Conservation (phyloP, 83 land plant species). For the Picea mariana region DNA sequence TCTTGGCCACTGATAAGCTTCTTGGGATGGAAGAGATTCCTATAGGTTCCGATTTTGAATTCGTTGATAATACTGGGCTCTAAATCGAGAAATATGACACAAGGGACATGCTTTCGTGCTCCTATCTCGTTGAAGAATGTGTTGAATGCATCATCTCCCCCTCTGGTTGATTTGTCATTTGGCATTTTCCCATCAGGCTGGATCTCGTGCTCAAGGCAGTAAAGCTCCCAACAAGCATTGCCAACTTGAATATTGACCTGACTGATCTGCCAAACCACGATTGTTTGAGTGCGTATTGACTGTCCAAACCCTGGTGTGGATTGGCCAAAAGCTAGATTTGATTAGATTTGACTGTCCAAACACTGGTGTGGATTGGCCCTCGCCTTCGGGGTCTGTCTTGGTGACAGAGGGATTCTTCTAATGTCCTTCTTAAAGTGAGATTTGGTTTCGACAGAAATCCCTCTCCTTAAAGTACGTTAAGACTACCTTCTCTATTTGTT, state of each 20-base stretch:
- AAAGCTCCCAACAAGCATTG: constrained; percentile 65
- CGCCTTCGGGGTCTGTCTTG: too few species aligned
- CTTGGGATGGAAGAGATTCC: constrained; percentile 58
- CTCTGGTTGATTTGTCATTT: constrained; percentile 41
- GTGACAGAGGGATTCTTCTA: too few species aligned
- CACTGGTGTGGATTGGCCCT: too few species aligned
- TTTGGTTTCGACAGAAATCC: too few species aligned
- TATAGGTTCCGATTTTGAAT: constrained; percentile 54
- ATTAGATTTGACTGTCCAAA: too few species aligned
- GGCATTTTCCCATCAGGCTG: constrained; percentile 80
- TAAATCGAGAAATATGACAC: constrained; percentile 57
- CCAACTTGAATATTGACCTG: constrained; percentile 68
- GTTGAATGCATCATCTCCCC: constrained; percentile 13
- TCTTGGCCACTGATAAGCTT: constrained; percentile 63
- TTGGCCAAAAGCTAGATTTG: too few species aligned
- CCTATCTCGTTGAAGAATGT: constrained; percentile 4
- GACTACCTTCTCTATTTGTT: too few species aligned
- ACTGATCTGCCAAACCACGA: constrained; percentile 32
- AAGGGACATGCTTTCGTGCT: constrained; percentile 59
- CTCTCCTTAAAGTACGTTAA: too few species aligned
- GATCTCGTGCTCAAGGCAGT: neutral
- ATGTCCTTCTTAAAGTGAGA: too few species aligned
- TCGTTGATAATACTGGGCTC: constrained; percentile 66
- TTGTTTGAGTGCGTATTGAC: too few species aligned
- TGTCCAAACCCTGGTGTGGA: too few species aligned